Conservation (phyloP, 2,329 filamentous ascomycete species). For the Colletotrichum trifolii region DNA sequence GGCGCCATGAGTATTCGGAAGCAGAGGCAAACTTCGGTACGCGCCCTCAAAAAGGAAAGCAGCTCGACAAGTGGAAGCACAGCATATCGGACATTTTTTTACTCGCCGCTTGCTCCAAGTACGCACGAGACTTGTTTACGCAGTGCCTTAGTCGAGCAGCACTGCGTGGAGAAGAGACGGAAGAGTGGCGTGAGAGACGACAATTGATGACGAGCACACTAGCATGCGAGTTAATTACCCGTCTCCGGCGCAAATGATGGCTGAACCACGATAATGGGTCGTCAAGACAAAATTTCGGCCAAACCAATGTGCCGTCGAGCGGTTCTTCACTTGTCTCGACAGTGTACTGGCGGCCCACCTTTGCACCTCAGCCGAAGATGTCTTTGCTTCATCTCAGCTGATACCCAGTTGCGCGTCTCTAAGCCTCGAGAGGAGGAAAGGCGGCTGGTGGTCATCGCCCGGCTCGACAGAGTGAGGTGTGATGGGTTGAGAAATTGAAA, state of each 20-base stretch:
- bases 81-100: neutral
- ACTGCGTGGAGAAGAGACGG: neutral
- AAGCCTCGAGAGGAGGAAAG: constrained; percentile 5
- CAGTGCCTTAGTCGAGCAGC: too few relatives aligned
- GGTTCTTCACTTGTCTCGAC: too few relatives aligned
- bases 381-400: constrained; percentile 25
- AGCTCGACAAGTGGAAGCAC: constrained; percentile 1
- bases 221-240: neutral
- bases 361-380: constrained; percentile 9
- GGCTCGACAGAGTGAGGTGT: too few relatives aligned
- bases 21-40: constrained; percentile 15
- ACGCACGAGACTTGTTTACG: too few relatives aligned
- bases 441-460: neutral
- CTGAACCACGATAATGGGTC: constrained; percentile 19
- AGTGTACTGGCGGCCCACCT: too few relatives aligned
- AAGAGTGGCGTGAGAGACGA: neutral
- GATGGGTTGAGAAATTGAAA: too few relatives aligned
- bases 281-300: neutral
- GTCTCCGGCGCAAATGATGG: constrained; percentile 11
- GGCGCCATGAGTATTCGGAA: constrained; percentile 10
- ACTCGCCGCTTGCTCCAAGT: neutral
- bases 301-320: constrained; percentile 1
- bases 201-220: constrained; percentile 30
- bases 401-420: neutral
- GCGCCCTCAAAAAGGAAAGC: constrained; percentile 17